phyloP scores from a whole-genome alignment of 805 yeast species.

The Candida endomychidarum region DNA sequence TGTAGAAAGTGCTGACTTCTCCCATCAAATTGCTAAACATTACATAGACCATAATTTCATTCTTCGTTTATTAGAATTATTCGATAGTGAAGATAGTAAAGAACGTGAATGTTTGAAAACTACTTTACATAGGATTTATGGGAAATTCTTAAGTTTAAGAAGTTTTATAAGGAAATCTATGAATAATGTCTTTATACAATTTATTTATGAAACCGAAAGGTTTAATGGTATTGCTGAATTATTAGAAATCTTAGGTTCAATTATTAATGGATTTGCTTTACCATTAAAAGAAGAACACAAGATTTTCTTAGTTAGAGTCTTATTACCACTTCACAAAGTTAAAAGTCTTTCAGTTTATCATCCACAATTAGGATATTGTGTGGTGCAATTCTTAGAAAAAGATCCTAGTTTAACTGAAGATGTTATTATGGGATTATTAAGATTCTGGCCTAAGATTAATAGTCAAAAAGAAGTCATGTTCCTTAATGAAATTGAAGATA shows the following conservation, averaged over 20 bases:
- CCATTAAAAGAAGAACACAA: constrained; percentile 98
- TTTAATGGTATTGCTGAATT: constrained; percentile 96
- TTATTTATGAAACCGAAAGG: constrained; percentile 91
- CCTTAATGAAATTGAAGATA: constrained; percentile 92
- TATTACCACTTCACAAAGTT: constrained; percentile 90
- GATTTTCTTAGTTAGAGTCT: constrained; percentile 78
- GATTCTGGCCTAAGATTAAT: constrained; percentile 96
- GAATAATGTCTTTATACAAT: constrained; percentile 88
- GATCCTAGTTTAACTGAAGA: constrained; percentile 92
- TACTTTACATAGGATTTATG: constrained; percentile 92
- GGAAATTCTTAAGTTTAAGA: constrained; percentile 86
- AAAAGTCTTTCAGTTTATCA: constrained; percentile 87
- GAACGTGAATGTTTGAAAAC: constrained; percentile 95
- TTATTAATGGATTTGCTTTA: constrained; percentile 95
- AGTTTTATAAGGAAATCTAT: constrained; percentile 90
- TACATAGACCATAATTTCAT: constrained; percentile 92
- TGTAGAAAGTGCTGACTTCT: constrained; percentile 92
- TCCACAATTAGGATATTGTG: constrained; percentile 95
- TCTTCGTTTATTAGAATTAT: constrained; percentile 75
- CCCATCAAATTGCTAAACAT: constrained; percentile 89
- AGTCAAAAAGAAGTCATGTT: constrained; percentile 96
- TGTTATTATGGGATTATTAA: constrained; percentile 88
- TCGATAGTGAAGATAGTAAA: constrained; percentile 94
- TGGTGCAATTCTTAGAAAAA: constrained; percentile 93
- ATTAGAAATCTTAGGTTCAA: constrained; percentile 91